Evolutionary conservation across 768 basidiomycete genomes (phyloP).

Genomic region (Lactifluus piperatus): DNA sequence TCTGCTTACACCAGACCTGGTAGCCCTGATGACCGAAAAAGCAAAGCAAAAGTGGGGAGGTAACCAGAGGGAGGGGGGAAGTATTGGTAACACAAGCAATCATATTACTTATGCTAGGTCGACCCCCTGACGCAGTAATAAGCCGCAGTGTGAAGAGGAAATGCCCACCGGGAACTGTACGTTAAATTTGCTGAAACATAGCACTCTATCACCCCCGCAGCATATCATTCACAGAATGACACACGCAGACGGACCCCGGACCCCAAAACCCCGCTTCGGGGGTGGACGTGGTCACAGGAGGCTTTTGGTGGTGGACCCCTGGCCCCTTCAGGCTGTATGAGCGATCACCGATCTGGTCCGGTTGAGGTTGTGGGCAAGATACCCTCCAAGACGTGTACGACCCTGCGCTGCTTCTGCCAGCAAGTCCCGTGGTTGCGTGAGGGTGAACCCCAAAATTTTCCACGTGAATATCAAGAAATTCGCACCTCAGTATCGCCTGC

Average conservation of each 20-base stretch:
- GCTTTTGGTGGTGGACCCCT: background rate
- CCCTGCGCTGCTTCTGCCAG: conserved; percentile 53
- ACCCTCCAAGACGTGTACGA: conserved; percentile 62
- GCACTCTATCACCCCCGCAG: no score
- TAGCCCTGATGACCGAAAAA: background rate
- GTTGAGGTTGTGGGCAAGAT: conserved; percentile 27
- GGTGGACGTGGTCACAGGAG: background rate
- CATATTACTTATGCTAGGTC: background rate
- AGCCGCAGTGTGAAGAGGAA: background rate
- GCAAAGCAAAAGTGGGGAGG: background rate
- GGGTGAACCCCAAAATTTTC: background rate
- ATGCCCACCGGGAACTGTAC: background rate
- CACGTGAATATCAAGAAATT: conserved; percentile 3
- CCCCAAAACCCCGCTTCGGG: background rate
- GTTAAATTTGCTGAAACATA: background rate
- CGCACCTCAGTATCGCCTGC: conserved; percentile 49
- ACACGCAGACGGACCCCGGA: background rate
- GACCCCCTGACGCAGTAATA: background rate
- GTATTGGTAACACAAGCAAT: background rate
- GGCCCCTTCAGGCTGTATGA: background rate
- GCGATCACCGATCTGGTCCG: conserved; percentile 7
- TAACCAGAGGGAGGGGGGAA: background rate
- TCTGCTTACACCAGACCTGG: background rate
- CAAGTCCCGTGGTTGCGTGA: background rate
- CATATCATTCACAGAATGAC: background rate